Evolutionary conservation across 2,329 filamentous ascomycete species (phyloP), one percentile per base, ranked within the genome.

Genomic region (Trichoderma sp.): DNA sequence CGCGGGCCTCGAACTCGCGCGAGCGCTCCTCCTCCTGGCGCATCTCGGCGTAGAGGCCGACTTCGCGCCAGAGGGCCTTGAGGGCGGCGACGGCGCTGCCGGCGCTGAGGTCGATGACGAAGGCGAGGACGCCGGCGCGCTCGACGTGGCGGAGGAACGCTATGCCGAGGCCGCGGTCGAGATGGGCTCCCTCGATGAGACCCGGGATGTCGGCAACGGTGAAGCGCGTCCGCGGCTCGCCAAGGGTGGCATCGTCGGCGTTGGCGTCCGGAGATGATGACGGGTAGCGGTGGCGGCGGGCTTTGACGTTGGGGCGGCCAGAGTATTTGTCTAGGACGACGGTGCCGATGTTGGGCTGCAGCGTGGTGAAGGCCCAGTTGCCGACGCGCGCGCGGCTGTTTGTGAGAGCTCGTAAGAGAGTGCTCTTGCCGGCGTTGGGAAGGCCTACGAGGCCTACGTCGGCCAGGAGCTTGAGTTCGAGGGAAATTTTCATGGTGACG

Each of bases 191-290:
- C 76, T 96, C 89, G 55, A 99, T 92, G 66, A 99, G 81, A 1
- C 95, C 95, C 1, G 95, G 95, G 65, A 99, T 98, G 75, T 99
- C 95, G 17, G 95, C 95, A 66, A 99, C 90, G 9, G 92, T 96
- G 77, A 98, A 97, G 65, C 90, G 88, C 1, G 90, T 92, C 41
- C 93, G 85, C 0, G 85, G 80, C 74, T 78, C 83, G 71, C 74
- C 81, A 75, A 75, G 81, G 10, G 39, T 2, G 39, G 58, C 7
- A 75, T 63, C 24, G 2, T 54, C 81, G 54, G 83, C 78, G 5
- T 76, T 81, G 71, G 73, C 80, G 19, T 71, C 78, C 71, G 78
- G 72, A 68, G 78, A 54, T 81, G 69, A 52, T 7, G 51, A n/a
- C 72, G 78, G 74, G 48, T 72, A 69, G 72, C 74, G 74, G 9